phyloP scores from a whole-genome alignment of 2,329 filamentous ascomycete genomes.

The Aspergillus sp. region DNA sequence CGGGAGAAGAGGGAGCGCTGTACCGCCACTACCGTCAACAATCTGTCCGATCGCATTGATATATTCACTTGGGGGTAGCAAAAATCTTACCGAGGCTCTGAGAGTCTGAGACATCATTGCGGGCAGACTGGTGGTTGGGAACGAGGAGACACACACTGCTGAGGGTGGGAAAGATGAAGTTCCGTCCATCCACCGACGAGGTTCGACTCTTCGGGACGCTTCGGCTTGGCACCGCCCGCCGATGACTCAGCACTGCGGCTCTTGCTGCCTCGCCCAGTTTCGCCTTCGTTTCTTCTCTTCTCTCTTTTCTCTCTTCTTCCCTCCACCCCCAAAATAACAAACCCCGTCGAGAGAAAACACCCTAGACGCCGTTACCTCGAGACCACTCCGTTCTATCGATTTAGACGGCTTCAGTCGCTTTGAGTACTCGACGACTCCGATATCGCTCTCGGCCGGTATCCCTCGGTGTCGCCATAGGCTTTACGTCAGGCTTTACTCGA shows the following conservation, averaged over 20 bases:
- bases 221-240: slow-evolving; percentile 17
- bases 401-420: slow-evolving; percentile 22
- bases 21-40: slow-evolving; percentile 5
- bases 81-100: slow-evolving; percentile 51
- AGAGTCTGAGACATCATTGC: slow-evolving; percentile 56
- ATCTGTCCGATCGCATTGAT: slow-evolving; percentile 4
- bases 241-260: slow-evolving; percentile 22
- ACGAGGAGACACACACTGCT: slow-evolving; percentile 13
- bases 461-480: slow-evolving; percentile 10
- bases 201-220: slow-evolving; percentile 20
- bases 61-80: slow-evolving; percentile 4
- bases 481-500: slow-evolving; percentile 22
- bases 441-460: slow-evolving; percentile 11
- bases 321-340: slow-evolving; percentile 3
- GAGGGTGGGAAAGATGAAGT: slow-evolving; percentile 3
- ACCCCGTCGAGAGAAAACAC: slow-evolving; percentile 3
- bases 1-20: slow-evolving; percentile 58
- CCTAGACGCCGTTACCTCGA: slow-evolving; percentile 8
- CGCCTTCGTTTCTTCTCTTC: slow-evolving; percentile 6
- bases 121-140: slow-evolving; percentile 20
- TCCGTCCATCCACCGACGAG: slow-evolving; percentile 5
- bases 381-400: slow-evolving; percentile 7
- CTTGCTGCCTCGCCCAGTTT: slow-evolving; percentile 7
- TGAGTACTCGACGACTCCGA: slow-evolving; percentile 18
- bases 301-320: slow-evolving; percentile 9